A percentile compares a stretch with the other conserved stretches of the same genome.
phyloP scores from a whole-genome alignment of 2,329 filamentous ascomycete genomes.

The Passalora sequoiae region DNA sequence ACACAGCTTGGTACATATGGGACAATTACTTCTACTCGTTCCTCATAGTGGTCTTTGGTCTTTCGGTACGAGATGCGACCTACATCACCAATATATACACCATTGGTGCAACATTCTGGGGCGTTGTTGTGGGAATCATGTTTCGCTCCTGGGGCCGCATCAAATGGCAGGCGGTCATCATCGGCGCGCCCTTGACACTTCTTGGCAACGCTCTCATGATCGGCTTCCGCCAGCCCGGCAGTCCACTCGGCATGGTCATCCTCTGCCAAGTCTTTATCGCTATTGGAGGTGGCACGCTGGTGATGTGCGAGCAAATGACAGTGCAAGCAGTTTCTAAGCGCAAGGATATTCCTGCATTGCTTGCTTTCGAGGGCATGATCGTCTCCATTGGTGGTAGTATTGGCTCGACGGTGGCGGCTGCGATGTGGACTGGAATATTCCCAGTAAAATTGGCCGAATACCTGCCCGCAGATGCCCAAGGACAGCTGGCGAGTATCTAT shows the following conservation, averaged over 20 bases:
- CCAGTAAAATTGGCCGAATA: conserved; percentile 16
- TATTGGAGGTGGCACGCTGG: conserved; percentile 53
- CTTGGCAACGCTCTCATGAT: conserved; percentile 30
- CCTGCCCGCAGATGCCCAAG: conserved; percentile 8
- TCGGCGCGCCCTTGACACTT: conserved; percentile 31
- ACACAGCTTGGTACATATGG: conserved; percentile 44
- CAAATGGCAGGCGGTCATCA: conserved; percentile 40
- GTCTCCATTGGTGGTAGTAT: conserved; percentile 46
- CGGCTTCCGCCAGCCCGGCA: conserved; percentile 31
- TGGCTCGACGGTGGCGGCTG: conserved; percentile 39
- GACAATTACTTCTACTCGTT: conserved; percentile 41
- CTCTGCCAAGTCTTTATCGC: conserved; percentile 58
- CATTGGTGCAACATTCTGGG: conserved; percentile 39
- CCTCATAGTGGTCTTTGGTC: conserved; percentile 44
- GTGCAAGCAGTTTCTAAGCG: conserved; percentile 48
- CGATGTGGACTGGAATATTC: conserved; percentile 27
- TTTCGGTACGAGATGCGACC: conserved; percentile 24
- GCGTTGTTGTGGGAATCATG: conserved; percentile 41
- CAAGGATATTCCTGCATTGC: conserved; percentile 24
- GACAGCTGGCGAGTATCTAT: neutral
- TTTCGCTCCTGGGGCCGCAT: conserved; percentile 45
- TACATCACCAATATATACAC: conserved; percentile 31
- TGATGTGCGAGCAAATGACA: conserved; percentile 56
- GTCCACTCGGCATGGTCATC: conserved; percentile 45
- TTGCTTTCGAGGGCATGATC: conserved; percentile 23